Conservation (phyloP, 2,329 filamentous ascomycete genomes). For the Polychaeton citri region DNA sequence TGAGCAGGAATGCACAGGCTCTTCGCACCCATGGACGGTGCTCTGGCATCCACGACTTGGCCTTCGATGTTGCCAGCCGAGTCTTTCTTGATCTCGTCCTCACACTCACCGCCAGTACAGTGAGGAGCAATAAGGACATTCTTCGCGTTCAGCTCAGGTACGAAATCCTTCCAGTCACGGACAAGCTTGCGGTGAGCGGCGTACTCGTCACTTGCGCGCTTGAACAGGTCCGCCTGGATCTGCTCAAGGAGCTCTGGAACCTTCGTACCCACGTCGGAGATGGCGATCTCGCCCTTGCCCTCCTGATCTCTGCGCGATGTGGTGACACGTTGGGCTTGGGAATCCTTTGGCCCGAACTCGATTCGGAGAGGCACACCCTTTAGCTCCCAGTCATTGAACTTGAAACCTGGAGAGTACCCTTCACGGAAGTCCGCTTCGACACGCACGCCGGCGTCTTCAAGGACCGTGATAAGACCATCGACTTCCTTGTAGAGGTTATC, state of each 20-base stretch:
- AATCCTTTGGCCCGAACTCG: constrained; percentile 92
- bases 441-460: constrained; percentile 63
- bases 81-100: constrained; percentile 89
- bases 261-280: constrained; percentile 58
- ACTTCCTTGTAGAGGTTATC: constrained; percentile 64
- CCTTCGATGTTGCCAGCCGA: constrained; percentile 62
- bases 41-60: constrained; percentile 54
- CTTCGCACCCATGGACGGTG: constrained; percentile 65
- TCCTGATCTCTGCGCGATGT: constrained; percentile 71
- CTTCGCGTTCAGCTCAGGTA: constrained; percentile 79
- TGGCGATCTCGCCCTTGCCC: constrained; percentile 62
- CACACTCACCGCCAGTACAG: constrained; percentile 72
- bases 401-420: constrained; percentile 85
- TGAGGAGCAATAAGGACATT: constrained; percentile 87
- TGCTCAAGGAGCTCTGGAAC: constrained; percentile 74
- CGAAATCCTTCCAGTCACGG: constrained; percentile 78
- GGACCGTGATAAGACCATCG: constrained; percentile 52
- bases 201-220: constrained; percentile 65
- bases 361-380: constrained; percentile 88
- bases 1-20: constrained; percentile 69
- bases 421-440: constrained; percentile 74
- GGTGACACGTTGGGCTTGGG: constrained; percentile 70
- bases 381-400: constrained; percentile 95
- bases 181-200: constrained; percentile 67
- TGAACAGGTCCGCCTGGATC: constrained; percentile 74